Evolutionary conservation across 805 yeast species (phyloP).

Genomic region (Saturnispora saitoi): DNA sequence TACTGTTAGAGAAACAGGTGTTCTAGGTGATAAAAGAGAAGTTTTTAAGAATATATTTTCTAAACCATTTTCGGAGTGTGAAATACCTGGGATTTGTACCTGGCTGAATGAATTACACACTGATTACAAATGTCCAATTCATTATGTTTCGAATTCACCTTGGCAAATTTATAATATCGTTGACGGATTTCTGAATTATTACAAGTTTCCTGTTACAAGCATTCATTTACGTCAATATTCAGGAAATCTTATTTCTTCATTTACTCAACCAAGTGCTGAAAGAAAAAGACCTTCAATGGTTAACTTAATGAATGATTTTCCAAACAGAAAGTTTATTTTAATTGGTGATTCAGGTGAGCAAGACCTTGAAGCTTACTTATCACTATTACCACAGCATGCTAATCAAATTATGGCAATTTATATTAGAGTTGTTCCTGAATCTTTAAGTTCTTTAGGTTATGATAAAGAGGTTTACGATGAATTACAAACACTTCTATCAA

Average conservation of each 20-base stretch:
- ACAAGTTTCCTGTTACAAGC: constrained; percentile 68
- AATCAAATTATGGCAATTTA: constrained; percentile 62
- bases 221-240: constrained; percentile 81
- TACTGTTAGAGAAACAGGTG: constrained; percentile 86
- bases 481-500: constrained; percentile 14
- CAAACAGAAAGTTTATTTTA: constrained; percentile 66
- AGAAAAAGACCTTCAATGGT: constrained; percentile 62
- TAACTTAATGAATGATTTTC: constrained; percentile 63
- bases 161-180: constrained; percentile 73
- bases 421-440: constrained; percentile 66
- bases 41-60: constrained; percentile 72
- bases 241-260: constrained; percentile 71
- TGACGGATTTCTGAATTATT: constrained; percentile 43
- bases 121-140: constrained; percentile 45
- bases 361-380: constrained; percentile 85
- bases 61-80: constrained; percentile 56
- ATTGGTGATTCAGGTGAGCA: constrained; percentile 96
- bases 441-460: constrained; percentile 48
- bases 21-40: constrained; percentile 77
- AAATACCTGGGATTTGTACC: constrained; percentile 60
- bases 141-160: constrained; percentile 94
- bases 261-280: constrained; percentile 81
- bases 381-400: constrained; percentile 56
- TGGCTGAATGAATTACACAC: constrained; percentile 55
- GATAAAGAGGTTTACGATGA: constrained; percentile 26